Evolutionary conservation across 2,329 filamentous ascomycete species (phyloP).

Genomic region (Tolypocladium sp.): DNA sequence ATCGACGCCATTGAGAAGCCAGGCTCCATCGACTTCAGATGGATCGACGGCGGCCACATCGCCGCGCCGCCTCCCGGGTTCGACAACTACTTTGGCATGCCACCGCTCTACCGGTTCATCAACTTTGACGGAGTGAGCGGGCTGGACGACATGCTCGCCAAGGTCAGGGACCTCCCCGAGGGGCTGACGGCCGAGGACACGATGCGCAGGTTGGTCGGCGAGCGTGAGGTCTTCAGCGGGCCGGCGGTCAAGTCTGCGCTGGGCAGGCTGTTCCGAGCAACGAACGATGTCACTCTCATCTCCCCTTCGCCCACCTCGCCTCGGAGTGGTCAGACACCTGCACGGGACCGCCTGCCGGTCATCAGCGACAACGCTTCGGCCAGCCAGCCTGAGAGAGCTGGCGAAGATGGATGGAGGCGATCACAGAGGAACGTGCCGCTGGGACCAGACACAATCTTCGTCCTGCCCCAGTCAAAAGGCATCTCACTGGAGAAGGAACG

Average conservation of each 20-base stretch:
- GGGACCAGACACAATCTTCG: too few species aligned
- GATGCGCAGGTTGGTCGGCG: constrained; percentile 39
- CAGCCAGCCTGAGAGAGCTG: too few species aligned
- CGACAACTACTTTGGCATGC: constrained; percentile 46
- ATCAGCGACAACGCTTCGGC: too few species aligned
- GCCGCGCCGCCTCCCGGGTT: constrained; percentile 43
- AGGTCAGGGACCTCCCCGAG: constrained; percentile 45
- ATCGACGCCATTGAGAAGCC: constrained; percentile 10
- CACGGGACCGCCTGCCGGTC: too few species aligned
- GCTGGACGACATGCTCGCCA: constrained; percentile 36
- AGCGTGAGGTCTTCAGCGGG: constrained; percentile 10
- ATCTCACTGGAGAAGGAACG: too few species aligned
- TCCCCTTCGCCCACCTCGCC: too few species aligned
- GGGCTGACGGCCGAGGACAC: constrained; percentile 45
- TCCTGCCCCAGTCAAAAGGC: too few species aligned
- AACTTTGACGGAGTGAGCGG: constrained; percentile 31
- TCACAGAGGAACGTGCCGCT: too few species aligned
- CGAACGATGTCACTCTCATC: too few species aligned
- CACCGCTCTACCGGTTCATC: constrained; percentile 47
- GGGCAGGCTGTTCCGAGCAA: too few species aligned
- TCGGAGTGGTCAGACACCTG: too few species aligned
- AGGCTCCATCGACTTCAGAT: constrained; percentile 29
- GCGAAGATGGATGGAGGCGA: too few species aligned
- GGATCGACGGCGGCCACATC: constrained; percentile 40
- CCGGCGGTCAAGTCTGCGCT: constrained; percentile 9